phyloP scores from a whole-genome alignment of 768 basidiomycete species.

The Trametes coccinea region DNA sequence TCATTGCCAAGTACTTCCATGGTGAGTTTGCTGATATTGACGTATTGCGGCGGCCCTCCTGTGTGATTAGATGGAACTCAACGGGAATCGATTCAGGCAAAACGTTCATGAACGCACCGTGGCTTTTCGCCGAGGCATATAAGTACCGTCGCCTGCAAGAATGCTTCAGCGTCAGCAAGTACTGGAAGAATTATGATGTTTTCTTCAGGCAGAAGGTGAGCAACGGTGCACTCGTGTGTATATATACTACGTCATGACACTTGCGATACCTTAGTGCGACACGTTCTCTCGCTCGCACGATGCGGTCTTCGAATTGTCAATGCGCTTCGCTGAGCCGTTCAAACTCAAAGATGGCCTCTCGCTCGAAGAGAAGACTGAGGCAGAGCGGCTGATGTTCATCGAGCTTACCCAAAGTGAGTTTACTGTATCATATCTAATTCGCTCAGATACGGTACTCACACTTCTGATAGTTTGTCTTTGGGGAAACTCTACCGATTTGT shows the following conservation, averaged over 20 bases:
- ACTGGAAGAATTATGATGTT: constrained; percentile 89
- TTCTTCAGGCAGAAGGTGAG: constrained; percentile 89
- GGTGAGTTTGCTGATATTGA: constrained; percentile 41
- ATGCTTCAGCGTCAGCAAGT: constrained; percentile 89
- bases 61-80: neutral
- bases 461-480: constrained; percentile 77
- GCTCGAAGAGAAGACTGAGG: constrained; percentile 59
- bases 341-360: constrained; percentile 56
- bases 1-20: constrained; percentile 92
- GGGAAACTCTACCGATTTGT: constrained; percentile 97
- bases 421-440: neutral
- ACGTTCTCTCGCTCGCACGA: constrained; percentile 92
- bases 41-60: no score
- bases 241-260: neutral
- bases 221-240: neutral
- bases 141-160: constrained; percentile 91
- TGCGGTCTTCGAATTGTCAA: constrained; percentile 92
- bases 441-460: neutral
- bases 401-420: constrained; percentile 85
- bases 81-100: constrained; percentile 49
- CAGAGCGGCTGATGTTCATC: constrained; percentile 82
- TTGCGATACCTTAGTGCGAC: constrained; percentile 62
- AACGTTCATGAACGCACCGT: constrained; percentile 94
- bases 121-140: constrained; percentile 95
- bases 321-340: constrained; percentile 87